Evolutionary conservation across 2,329 filamentous ascomycete genomes (phyloP).

Genomic region (Shiraia sp.): DNA sequence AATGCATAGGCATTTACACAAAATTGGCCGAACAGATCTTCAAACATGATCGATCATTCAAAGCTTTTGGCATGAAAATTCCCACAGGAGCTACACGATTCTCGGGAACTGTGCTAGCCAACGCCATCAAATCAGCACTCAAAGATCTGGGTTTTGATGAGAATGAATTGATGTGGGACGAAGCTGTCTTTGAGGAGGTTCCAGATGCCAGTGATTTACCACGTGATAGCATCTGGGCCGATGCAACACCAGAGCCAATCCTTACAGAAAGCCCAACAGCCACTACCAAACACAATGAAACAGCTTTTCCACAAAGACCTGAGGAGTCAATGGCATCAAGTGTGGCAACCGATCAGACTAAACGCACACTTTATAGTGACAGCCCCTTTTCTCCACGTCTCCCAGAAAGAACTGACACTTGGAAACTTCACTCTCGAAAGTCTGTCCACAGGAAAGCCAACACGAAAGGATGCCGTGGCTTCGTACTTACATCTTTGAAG

Average conservation of each 20-base stretch:
- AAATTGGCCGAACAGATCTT: constrained; percentile 44
- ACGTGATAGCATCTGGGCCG: constrained; percentile 42
- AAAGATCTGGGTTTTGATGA: constrained; percentile 37
- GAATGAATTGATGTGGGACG: constrained; percentile 47
- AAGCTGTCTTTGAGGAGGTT: constrained; percentile 44
- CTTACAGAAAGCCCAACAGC: constrained; percentile 34
- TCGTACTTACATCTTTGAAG: constrained; percentile 46
- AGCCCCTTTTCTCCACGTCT: constrained; percentile 19
- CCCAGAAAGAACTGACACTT: constrained; percentile 29
- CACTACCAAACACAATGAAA: constrained; percentile 21
- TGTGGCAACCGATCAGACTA: not conserved
- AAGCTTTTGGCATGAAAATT: constrained; percentile 40
- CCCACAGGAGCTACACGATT: constrained; percentile 43
- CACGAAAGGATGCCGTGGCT: constrained; percentile 41
- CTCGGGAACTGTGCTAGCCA: constrained; percentile 42
- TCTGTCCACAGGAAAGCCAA: constrained; percentile 42
- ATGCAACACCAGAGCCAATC: constrained; percentile 21
- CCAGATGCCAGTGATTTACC: constrained; percentile 27
- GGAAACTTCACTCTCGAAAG: constrained; percentile 37
- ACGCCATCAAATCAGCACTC: constrained; percentile 42
- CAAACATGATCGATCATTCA: constrained; percentile 43
- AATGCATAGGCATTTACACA: constrained; percentile 45
- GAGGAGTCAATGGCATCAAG: not conserved
- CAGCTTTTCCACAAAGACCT: not conserved
- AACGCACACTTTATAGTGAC: constrained; percentile 9